These are phyloP conservation scores for Magnolia changhungtana DNA, from an alignment of 164 flowering plant genomes.

Conservation along the genomic window DNA sequence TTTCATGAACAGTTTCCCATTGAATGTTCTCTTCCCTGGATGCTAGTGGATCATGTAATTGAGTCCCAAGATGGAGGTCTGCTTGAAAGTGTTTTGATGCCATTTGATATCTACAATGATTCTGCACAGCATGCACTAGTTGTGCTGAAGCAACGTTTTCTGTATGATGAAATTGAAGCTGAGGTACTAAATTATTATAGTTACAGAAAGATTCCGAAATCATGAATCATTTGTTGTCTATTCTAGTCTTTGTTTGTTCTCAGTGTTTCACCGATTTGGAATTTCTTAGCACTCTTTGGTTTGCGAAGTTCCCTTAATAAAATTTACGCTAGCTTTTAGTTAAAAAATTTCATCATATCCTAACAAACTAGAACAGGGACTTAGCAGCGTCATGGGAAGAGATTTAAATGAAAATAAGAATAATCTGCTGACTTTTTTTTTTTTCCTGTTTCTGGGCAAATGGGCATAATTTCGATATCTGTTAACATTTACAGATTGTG, in stretches of 20 bases:
- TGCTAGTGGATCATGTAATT: conserved; percentile 82
- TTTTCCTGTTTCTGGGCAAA: no score
- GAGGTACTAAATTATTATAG: conserved; percentile 51
- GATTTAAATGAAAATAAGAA: no score
- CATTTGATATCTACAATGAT: conserved; percentile 96
- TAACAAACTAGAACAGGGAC: no score
- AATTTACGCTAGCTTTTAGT: background rate
- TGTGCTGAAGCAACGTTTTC: conserved; percentile 85
- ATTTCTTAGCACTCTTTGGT: background rate
- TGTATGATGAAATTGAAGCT: conserved; percentile 99
- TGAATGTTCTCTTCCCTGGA: conserved; percentile 99
- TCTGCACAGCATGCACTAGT: conserved; percentile 89
- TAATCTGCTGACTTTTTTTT: no score
- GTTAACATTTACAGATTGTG: no score
- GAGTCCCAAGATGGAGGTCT: conserved; percentile 80
- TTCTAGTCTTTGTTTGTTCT: background rate
- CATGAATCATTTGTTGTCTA: background rate
- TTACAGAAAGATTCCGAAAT: background rate
- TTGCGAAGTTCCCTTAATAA: background rate
- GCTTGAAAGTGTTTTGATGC: conserved; percentile 79
- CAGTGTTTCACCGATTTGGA: background rate
- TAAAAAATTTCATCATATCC: no score
- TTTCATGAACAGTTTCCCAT: conserved; percentile 73
- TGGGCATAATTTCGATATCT: no score
- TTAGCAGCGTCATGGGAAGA: no score